phyloP scores from a whole-genome alignment of 2,329 filamentous ascomycete genomes.

The Microdochium bolleyi region DNA sequence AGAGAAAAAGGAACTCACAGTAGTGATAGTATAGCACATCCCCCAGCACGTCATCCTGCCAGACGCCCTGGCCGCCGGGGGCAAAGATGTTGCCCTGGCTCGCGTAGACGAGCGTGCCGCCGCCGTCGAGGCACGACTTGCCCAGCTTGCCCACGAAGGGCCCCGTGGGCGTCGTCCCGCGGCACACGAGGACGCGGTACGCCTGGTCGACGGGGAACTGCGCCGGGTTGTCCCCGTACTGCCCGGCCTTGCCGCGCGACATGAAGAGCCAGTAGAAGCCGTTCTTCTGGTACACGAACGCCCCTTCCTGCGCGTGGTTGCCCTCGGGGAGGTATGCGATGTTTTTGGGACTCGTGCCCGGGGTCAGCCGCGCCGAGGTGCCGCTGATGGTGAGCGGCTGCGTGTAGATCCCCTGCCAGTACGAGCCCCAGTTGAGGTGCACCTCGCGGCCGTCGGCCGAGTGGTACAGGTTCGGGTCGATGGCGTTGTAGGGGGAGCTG shows the following conservation, averaged over 20 bases:
- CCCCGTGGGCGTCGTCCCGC: constrained; percentile 41
- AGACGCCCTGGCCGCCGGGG: constrained; percentile 55
- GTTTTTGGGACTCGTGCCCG: background rate
- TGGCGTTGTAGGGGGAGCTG: constrained; percentile 45
- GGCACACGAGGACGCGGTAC: constrained; percentile 59
- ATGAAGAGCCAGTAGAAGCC: constrained; percentile 59
- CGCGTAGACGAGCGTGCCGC: constrained; percentile 49
- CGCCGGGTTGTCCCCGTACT: constrained; percentile 33
- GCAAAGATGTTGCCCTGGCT: constrained; percentile 52
- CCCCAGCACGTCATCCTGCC: constrained; percentile 37
- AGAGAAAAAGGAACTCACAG: constrained; percentile 7
- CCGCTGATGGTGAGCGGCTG: constrained; percentile 11
- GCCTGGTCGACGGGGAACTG: constrained; percentile 48
- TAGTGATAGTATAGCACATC: constrained; percentile 58
- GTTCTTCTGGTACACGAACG: constrained; percentile 45
- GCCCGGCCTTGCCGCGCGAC: constrained; percentile 53
- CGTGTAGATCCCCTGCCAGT: constrained; percentile 56
- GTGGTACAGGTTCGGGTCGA: constrained; percentile 48
- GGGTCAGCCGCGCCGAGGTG: constrained; percentile 32
- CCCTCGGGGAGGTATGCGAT: constrained; percentile 40
- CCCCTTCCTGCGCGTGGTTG: constrained; percentile 45
- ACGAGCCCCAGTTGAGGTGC: constrained; percentile 57
- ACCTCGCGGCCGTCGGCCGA: constrained; percentile 24
- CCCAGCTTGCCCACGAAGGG: constrained; percentile 50
- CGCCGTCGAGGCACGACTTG: constrained; percentile 41